Conservation (phyloP, 1,284 basidiomycete genomes). For the Papiliotrema nemorosa region DNA sequence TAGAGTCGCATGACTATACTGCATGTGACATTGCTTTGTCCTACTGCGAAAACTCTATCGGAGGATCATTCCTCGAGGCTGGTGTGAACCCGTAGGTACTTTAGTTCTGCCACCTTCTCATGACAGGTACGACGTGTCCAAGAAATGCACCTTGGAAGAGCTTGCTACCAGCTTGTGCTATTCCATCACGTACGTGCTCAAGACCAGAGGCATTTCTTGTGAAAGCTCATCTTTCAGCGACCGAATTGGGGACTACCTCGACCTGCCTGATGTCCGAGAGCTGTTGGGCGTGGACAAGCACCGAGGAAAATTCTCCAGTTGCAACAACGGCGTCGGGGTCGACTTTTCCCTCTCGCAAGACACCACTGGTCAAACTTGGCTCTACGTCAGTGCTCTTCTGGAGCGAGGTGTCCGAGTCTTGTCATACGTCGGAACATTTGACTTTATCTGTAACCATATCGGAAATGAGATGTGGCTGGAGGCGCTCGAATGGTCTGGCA, state of each 20-base stretch:
- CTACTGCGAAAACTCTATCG: slow-evolving; percentile 57
- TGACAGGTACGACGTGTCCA: slow-evolving; percentile 63
- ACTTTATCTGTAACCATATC: slow-evolving; percentile 70
- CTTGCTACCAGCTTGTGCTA: slow-evolving; percentile 49
- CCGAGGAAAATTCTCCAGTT: slow-evolving; percentile 55
- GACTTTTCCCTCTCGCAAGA: slow-evolving; percentile 38
- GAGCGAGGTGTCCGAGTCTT: slow-evolving; percentile 69
- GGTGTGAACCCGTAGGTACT: slow-evolving; percentile 40
- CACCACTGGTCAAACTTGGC: slow-evolving; percentile 43
- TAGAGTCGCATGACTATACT: slow-evolving; percentile 55
- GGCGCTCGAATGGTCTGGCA: slow-evolving; percentile 62
- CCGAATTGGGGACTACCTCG: slow-evolving; percentile 55
- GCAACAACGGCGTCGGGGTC: slow-evolving; percentile 50
- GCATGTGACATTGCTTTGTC: slow-evolving; percentile 59
- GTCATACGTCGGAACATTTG: slow-evolving; percentile 55
- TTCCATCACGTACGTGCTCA: slow-evolving; percentile 39
- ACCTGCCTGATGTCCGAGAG: slow-evolving; percentile 55
- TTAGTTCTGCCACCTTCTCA: neutral
- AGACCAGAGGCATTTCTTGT: neutral
- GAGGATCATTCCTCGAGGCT: slow-evolving; percentile 34
- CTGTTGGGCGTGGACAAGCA: slow-evolving; percentile 61
- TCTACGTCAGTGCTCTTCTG: slow-evolving; percentile 66
- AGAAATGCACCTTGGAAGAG: slow-evolving; percentile 55
- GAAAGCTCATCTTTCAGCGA: slow-evolving; percentile 18
- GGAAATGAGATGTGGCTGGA: slow-evolving; percentile 66